These are phyloP conservation scores for Ustilago crameri DNA, from an alignment of 1,284 basidiomycete genomes.

Conservation along the genomic window DNA sequence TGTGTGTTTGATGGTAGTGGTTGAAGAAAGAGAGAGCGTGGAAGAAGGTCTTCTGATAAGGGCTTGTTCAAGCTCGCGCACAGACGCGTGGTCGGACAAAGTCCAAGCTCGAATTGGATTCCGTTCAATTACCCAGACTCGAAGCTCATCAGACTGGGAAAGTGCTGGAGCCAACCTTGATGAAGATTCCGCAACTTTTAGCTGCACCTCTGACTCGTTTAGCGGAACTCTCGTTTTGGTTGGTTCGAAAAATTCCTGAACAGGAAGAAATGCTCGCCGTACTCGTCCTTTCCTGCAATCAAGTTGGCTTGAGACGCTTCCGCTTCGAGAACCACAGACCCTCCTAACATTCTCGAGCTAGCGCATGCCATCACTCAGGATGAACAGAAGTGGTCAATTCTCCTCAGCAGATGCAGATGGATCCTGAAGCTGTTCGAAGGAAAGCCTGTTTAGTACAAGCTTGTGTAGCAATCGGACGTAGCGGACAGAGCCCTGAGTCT, in stretches of 20 bases:
- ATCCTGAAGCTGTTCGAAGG: too few species aligned
- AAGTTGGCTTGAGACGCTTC: too few species aligned
- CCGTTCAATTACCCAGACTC: conserved; percentile 37
- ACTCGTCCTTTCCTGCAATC: neutral
- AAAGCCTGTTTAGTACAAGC: too few species aligned
- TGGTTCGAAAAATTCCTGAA: conserved; percentile 7
- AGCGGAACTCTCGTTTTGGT: conserved; percentile 1
- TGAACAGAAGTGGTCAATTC: too few species aligned
- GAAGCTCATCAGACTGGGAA: conserved; percentile 1
- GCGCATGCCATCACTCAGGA: too few species aligned
- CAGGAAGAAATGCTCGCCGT: conserved; percentile 10
- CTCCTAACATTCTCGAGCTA: too few species aligned
- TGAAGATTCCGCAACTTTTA: conserved; percentile 3
- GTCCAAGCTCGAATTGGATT: conserved; percentile 9
- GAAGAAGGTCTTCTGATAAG: conserved; percentile 19
- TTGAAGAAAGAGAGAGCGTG: conserved; percentile 3
- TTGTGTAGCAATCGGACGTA: too few species aligned
- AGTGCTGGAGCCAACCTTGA: neutral
- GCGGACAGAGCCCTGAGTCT: too few species aligned
- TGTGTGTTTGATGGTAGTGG: conserved; percentile 19
- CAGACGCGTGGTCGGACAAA: neutral
- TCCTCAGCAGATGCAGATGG: too few species aligned
- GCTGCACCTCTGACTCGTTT: conserved; percentile 35
- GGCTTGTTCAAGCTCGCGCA: conserved; percentile 2
- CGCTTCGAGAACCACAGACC: too few species aligned